Evolutionary conservation across 1,284 basidiomycete genomes (phyloP).

Genomic region (Boletus sp.): DNA sequence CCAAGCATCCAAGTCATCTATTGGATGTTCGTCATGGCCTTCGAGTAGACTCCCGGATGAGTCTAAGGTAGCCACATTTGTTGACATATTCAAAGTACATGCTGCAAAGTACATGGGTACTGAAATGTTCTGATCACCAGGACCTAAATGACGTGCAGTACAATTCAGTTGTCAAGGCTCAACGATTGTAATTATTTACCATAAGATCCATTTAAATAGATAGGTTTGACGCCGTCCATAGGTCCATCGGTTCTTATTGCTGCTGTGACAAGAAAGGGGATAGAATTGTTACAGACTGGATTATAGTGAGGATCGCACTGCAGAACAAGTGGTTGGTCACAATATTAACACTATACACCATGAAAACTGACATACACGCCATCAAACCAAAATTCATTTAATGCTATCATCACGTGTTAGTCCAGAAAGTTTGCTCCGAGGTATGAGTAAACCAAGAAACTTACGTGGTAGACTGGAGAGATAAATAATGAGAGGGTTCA

Average conservation of each 20-base stretch:
- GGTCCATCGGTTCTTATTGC: background rate
- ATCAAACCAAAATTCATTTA: background rate
- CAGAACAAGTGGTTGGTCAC: background rate
- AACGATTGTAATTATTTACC: background rate
- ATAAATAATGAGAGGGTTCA: background rate
- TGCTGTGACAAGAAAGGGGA: background rate
- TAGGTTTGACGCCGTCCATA: background rate
- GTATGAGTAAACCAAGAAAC: background rate
- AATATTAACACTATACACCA: background rate
- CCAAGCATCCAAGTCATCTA: background rate
- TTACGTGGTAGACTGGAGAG: background rate
- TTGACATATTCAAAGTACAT: background rate
- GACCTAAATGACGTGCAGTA: background rate
- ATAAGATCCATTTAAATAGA: constrained; percentile 2
- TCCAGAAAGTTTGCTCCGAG: background rate
- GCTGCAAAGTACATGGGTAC: background rate
- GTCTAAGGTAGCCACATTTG: background rate
- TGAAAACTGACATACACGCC: background rate
- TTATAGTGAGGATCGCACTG: background rate
- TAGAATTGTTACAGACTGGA: background rate
- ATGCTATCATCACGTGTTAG: background rate
- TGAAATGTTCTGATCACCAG: background rate
- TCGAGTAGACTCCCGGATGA: background rate
- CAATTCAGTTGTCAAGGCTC: background rate
- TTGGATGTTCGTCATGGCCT: background rate